These are phyloP conservation scores for Anacardium occidentale DNA, from an alignment of 345 rosid species.

Conservation along the genomic window DNA sequence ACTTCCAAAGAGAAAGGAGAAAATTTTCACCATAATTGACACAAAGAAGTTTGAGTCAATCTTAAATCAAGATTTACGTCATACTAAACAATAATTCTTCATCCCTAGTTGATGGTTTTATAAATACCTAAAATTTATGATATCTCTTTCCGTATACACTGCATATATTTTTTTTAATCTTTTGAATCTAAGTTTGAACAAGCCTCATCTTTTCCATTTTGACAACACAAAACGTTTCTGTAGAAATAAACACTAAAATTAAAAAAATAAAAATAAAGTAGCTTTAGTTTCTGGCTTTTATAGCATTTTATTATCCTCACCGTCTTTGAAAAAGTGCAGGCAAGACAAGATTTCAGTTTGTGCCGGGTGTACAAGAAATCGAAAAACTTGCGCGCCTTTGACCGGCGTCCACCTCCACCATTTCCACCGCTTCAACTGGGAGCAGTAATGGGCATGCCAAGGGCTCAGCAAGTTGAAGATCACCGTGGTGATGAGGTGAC, in stretches of 20 bases:
- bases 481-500: neutral
- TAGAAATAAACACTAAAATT: no score
- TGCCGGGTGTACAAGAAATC: constrained; percentile 47
- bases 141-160: neutral
- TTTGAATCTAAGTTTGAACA: neutral
- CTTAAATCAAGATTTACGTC: no score
- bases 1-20: no score
- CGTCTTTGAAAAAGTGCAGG: constrained; percentile 14
- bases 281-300: no score
- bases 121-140: no score
- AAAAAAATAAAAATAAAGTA: no score
- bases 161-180: neutral
- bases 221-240: neutral
- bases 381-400: constrained; percentile 38
- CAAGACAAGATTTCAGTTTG: constrained; percentile 43
- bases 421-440: neutral
- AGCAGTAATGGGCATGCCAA: neutral
- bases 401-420: constrained; percentile 37
- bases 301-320: neutral
- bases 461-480: neutral
- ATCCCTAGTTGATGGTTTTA: neutral
- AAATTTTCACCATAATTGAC: no score
- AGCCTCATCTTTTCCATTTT: neutral
- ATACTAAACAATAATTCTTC: neutral
- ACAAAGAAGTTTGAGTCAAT: no score